phyloP scores from a whole-genome alignment of 1,284 basidiomycete species.

The Cryptococcus sp. region DNA sequence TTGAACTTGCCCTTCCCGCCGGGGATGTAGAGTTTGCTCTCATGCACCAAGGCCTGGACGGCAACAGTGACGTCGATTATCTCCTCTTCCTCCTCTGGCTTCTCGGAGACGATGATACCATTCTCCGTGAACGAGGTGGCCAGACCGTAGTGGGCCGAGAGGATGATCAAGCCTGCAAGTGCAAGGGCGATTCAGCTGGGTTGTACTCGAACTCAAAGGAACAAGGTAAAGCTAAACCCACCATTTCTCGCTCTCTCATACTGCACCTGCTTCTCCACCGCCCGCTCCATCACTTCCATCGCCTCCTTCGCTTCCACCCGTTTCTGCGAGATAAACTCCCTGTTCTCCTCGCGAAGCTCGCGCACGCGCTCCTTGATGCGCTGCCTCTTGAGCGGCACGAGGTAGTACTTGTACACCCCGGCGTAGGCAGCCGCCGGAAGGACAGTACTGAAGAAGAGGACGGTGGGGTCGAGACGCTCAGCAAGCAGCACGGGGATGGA shows the following conservation, averaged over 20 bases:
- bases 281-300: slow-evolving; percentile 50
- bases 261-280: slow-evolving; percentile 47
- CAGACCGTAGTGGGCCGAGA: slow-evolving; percentile 66
- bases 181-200: neutral
- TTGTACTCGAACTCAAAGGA: neutral
- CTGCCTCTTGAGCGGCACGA: slow-evolving; percentile 57
- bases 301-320: slow-evolving; percentile 60
- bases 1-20: slow-evolving; percentile 59
- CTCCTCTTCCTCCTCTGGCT: slow-evolving; percentile 50
- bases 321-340: slow-evolving; percentile 60
- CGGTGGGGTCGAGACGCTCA: slow-evolving; percentile 52
- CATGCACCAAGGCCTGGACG: slow-evolving; percentile 74
- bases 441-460: slow-evolving; percentile 55
- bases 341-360: slow-evolving; percentile 59
- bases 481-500: slow-evolving; percentile 58
- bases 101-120: slow-evolving; percentile 53
- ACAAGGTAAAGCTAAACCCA: slow-evolving; percentile 15
- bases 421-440: slow-evolving; percentile 57
- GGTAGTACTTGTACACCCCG: slow-evolving; percentile 58
- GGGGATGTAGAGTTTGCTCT: slow-evolving; percentile 75
- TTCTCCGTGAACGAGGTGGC: slow-evolving; percentile 48
- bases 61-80: slow-evolving; percentile 73
- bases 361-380: slow-evolving; percentile 55
- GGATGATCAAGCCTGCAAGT: slow-evolving; percentile 64
- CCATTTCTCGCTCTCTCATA: slow-evolving; percentile 50